Conservation (phyloP, 2,329 filamentous ascomycete genomes). For the Penicillium nordicum region DNA sequence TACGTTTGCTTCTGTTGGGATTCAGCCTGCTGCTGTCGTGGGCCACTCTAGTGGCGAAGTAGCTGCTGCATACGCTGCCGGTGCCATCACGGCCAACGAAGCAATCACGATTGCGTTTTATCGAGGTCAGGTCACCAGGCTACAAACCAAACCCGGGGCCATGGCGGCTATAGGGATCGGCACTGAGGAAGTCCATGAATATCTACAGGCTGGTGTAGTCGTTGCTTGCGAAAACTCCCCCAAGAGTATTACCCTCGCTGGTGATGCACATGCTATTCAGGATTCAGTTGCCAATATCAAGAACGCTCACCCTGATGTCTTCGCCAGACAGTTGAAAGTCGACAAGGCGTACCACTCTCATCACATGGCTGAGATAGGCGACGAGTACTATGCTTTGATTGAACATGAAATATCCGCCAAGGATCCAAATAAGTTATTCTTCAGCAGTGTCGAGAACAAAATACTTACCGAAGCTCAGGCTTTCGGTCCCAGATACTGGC, state of each 20-base stretch:
- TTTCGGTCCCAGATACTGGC: conserved; percentile 20
- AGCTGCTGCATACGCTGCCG: conserved; percentile 19
- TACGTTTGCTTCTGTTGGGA: background rate
- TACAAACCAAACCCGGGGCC: conserved; percentile 2
- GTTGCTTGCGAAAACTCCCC: conserved; percentile 20
- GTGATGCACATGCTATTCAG: conserved; percentile 7
- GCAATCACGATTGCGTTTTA: conserved; percentile 19
- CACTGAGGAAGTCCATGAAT: background rate
- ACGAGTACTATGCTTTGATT: conserved; percentile 4
- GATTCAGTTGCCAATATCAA: conserved; percentile 3
- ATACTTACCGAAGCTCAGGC: background rate
- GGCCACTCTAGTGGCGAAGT: conserved; percentile 24
- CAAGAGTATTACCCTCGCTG: conserved; percentile 14
- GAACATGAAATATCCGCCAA: background rate
- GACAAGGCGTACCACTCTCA: conserved; percentile 20
- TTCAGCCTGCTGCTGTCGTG: conserved; percentile 12
- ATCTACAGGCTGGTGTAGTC: conserved; percentile 4
- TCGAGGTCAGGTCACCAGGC: conserved; percentile 12
- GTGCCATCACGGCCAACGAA: conserved; percentile 1
- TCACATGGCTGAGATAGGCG: conserved; percentile 18
- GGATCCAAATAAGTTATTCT: conserved; percentile 7
- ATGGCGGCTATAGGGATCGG: conserved; percentile 16
- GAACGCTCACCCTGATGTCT: background rate
- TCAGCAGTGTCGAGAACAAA: conserved; percentile 13
- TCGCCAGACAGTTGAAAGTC: conserved; percentile 9